Evolutionary conservation across 768 basidiomycete species (phyloP), one percentile per base, ranked within the genome.

Genomic region (Russula emetica): DNA sequence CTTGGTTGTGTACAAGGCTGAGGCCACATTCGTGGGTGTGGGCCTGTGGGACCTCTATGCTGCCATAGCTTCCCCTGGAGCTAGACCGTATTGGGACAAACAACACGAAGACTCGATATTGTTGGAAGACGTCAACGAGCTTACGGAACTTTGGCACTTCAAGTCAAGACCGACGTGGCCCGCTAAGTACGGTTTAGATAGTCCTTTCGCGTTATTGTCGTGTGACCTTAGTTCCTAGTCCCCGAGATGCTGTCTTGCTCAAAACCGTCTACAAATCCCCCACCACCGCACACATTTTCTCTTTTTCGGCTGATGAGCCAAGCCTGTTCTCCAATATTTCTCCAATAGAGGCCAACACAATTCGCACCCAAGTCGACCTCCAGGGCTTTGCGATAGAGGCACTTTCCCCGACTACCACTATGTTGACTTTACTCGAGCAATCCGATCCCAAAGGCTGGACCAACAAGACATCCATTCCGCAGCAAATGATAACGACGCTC

Each of bases 321-420:
- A 85, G 90, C 60, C 80, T 97, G 16, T 97, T 98, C 74, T 88
- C 92, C 0, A 82, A 79, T 65, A 82, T 84, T 66, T 92, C 82
- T 52, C 78, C 78, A 13, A 78, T 76, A 1, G 92, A 90, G 55
- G 85, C 89, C 0, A 88, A 83, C 68, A 82, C 89, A 55, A 96
- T 97, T 66, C 88, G 95, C 8, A 92, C 92, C 0, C 95, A 98
- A 73, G 87, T 96, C n/a, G 94, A 97, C 72, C 79, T 99, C n/a
- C 94, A 94, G 76, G 97, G 96, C 53, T 98, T 95, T 92, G 92
- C 96, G 0, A 94, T 99, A 69, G 96, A 98, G 74, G 83, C 90
- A 0, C 79, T 99, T 10, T 98, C 95, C 0, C 97, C 96, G 0
- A 98, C 86, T 2, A 98, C 97, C 2, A 97, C 95, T 0, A 84